Base-by-base conservation (phyloP, 768 basidiomycete species). In the Mycena metata region DNA sequence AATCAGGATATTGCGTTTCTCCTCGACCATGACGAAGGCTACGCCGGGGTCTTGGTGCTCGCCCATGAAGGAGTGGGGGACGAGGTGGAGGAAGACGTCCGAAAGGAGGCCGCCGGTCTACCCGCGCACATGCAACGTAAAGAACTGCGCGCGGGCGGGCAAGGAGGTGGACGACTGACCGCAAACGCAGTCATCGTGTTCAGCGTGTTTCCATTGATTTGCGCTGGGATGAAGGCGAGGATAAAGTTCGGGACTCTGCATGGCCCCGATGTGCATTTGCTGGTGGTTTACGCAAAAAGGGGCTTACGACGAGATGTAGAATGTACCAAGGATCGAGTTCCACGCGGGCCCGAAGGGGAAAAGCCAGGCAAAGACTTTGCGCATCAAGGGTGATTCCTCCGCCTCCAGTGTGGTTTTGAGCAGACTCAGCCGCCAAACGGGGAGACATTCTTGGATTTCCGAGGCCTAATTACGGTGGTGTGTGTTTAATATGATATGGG, bases 131-230 rank as follows among this genome's bases (percentile, higher is more conserved):
- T 43, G 47, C 74, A 12, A 59, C 72, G 72, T 52, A 60, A 42
- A 73, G 70, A 56, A 73, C 60, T 63, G 60, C 41, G 16, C 45
- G 67, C 50, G 30, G 30, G 39, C 15, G 15, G 2, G 11, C 39
- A 10, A 39, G 39, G 9, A 15, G 39, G 39, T 10, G 15, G 65
- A 55, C 67, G 69, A 77, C 91, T 78, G 77, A 94, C 93, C 67
- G 95, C 95, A 77, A 96, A 96, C 8, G 95, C 93, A 39, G 95
- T 96, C 95, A 96, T 96, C 15, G 93, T 95, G 75, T 96, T 96
- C 66, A 96, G 85, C 49, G 94, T 95, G 77, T 94, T 85, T 17
- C 86, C 85, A 79, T 91, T 90, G 75, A 97, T 95, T 77, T 95
- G 85, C 60, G 93, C 92, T 33, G 96, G 96, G 73, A 97, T 96